Conservation (phyloP, 345 rosid genomes). For the Cardamine resedifolia region DNA sequence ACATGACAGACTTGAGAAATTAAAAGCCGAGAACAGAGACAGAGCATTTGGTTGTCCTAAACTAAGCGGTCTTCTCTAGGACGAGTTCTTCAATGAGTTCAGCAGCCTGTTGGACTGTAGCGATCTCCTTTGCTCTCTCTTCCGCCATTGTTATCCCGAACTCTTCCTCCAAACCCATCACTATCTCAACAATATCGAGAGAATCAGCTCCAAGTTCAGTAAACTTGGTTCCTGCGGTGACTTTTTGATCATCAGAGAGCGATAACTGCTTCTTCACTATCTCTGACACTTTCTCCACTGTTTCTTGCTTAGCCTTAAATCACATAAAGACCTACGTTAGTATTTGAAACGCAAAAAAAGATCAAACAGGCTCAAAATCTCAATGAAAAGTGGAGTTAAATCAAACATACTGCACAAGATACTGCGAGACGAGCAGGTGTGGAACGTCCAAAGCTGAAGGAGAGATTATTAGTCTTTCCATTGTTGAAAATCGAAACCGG, state of each 20-base stretch:
- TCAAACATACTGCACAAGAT: slow-evolving; percentile 35
- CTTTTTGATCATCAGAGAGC: slow-evolving; percentile 35
- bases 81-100: slow-evolving; percentile 61
- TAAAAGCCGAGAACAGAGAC: slow-evolving; percentile 12
- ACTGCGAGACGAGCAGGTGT: slow-evolving; percentile 11
- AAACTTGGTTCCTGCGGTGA: slow-evolving; percentile 53
- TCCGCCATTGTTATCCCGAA: slow-evolving; percentile 61
- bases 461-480: slow-evolving; percentile 23
- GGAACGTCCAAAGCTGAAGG: slow-evolving; percentile 1
- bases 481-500: neutral
- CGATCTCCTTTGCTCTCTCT: slow-evolving; percentile 58
- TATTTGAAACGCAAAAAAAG: neutral
- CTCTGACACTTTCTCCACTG: slow-evolving; percentile 53
- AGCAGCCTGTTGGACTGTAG: slow-evolving; percentile 68
- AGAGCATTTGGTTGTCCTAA: neutral
- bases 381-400: neutral
- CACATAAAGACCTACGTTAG: neutral
- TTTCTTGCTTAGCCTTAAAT: slow-evolving; percentile 57
- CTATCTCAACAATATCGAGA: slow-evolving; percentile 75
- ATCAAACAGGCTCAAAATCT: neutral
- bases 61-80: slow-evolving; percentile 27
- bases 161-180: slow-evolving; percentile 71
- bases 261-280: slow-evolving; percentile 71
- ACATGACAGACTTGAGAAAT: neutral
- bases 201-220: slow-evolving; percentile 72